Base-by-base conservation (phyloP, 345 rosid species). In the Salix brachista region DNA sequence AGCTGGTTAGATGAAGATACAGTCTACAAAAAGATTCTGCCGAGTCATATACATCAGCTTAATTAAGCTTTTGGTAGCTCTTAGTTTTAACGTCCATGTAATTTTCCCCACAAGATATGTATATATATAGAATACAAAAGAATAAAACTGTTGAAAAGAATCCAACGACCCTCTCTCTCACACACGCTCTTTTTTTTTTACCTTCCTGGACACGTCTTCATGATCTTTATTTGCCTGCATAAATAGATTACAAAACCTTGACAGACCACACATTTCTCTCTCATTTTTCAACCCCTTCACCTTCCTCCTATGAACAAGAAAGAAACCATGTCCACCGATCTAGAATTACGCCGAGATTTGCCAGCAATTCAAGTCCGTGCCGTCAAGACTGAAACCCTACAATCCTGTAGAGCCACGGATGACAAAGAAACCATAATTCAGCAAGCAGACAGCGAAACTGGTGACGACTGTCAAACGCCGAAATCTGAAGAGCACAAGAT, bases 241-340 rank as follows among this genome's bases (percentile, higher is more conserved):
- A 77, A 71, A 77, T 70, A 70, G 54, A 8, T 14, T 41, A n/a
- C 64, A 21, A 32, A 10, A 61, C 28, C 72, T 50, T 23, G 23
- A 25, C 78, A 41, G 36, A 23, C 48, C 69, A 19, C 25, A 36
- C 36, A 44, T 70, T 37, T 67, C 58, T 21, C 75, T 23, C 69
- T 56, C 6, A 2, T 32, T 23, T 46, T 70, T 32, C 36, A 16
- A 3, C 61, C 14, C 30, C 36, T 18, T 8, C 4, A 7, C 12
- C n/a, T 34, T 50, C 30, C 61, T 19, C 14, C 6, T 42, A 12
- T 42, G 13, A 42, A 42, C 46, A 42, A 11, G 46, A 12, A n/a
- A 11, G 3, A 25, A 42, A n/a, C 71, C 81, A 85, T 85, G 90
- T 76, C 83, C 28, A 32, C 80, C 6, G 85, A 83, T 85, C 88